Base-by-base conservation (phyloP, 257 asterid species). In the Handroanthus guayacan region DNA sequence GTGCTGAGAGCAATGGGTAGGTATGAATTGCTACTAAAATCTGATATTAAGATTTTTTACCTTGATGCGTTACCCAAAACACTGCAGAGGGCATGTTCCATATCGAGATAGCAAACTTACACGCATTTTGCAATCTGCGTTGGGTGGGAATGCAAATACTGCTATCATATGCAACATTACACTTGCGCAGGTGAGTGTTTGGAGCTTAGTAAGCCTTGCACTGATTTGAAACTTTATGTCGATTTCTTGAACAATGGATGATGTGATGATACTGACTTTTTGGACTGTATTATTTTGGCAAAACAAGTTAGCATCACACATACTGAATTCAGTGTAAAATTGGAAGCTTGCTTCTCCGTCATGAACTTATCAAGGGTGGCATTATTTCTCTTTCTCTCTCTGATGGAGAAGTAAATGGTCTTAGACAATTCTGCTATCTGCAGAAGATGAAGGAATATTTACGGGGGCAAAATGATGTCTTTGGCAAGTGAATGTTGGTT, bases 71-170 rank as follows among this genome's bases (percentile, higher is more conserved):
- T 67, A 67, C 67, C 63, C 76, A 52, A 75, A 69, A 75, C 81
- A 77, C 86, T 91, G 77, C 92, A 95, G 99, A 50, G 97, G 99
- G 7, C 99, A 95, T 76, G 99, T 95, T 58, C 99, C 99, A 5
- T 95, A 95, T 63, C 92, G 99, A 80, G 99, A 95, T 86, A 95
- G 99, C 88, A 95, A 95, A 75, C 96, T 95, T 66, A 95, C 99
- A 4, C 98, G 99, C 11, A 95, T 95, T 81, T 86, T 95, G 87
- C 99, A 95, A 81, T 94, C 98, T 16, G 97, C 99, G 34, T 80
- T 95, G 87, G 99, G 98, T 70, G 99, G 99, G 69, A 95, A 95
- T 85, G 95, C 99, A 31, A 95, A 95, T 80, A 95, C 99, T 41
- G 98, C 97, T 41, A 95, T 95, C 72, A 95, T 95, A 84, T 95